Base-by-base conservation (phyloP, 2,329 filamentous ascomycete genomes). In the Aspergillus brasiliensis region DNA sequence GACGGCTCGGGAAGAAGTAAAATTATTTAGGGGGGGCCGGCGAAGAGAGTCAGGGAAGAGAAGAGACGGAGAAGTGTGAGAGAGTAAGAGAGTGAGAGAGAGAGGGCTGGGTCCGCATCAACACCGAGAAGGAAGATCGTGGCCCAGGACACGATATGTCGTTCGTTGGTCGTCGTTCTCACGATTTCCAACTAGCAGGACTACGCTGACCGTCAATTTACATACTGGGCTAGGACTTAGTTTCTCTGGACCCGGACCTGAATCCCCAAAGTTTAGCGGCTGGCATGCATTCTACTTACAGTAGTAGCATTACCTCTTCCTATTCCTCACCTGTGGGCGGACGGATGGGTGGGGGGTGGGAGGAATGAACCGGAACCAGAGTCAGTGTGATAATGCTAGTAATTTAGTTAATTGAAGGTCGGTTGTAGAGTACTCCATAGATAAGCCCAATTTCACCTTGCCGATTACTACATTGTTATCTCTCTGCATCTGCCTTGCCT, bases 301-400 rank as follows among this genome's bases (percentile, higher is more conserved):
- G 25, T 25, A 25, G 25, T 25, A 5, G 25, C 25, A 25, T 6
- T 25, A 25, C 25, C 8, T 44, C 1, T 23, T 44, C 40, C 7
- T n/a, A n/a, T 47, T 19, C 44, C 23, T 48, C n/a, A 28, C 40
- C 28, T 31, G 10, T 31, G 8, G 40, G 8, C 17, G n/a, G 40
- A 21, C 8, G 38, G n/a, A 15, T 42, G n/a, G 40, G 31, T 40
- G 34, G 54, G 38, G 54, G 54, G 54, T 31, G 53, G 46, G 27
- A 42, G 51, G 51, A 54, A 44, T 21, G 31, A 56, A 21, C 54
- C 56, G 56, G 56, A 57, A 57, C 56, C 56, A 57, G 56, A 40
- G 13, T 49, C 27, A 51, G 40, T 40, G 19, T 44, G 17, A 38
- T 53, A 17, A 52, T 31, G 23, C 19, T 31, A 52, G 31, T 11